Evolutionary conservation across 1,139 yeast species (phyloP).

Genomic region (Sugiyamaella novakii): DNA sequence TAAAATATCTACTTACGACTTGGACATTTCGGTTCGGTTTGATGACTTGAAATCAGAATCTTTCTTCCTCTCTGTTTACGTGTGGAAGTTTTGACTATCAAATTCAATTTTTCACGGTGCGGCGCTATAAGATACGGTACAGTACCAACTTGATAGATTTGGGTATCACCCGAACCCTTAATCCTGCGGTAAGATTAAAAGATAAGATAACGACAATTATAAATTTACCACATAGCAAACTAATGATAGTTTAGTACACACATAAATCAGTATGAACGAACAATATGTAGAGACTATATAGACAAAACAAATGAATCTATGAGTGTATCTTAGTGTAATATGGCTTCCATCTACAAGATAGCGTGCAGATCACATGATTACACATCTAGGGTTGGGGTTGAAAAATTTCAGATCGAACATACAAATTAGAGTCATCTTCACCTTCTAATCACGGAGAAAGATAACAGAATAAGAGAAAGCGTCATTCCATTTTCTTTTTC

Average conservation of each 20-base stretch:
- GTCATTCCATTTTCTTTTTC: neutral
- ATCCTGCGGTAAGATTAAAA: neutral
- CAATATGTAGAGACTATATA: no score
- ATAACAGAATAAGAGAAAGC: neutral
- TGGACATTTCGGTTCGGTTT: slow-evolving; percentile 7
- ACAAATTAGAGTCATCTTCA: slow-evolving; percentile 3
- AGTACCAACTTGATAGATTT: no score
- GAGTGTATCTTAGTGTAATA: no score
- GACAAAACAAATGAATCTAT: no score
- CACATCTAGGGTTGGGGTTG: slow-evolving; percentile 7
- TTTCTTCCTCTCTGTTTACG: neutral
- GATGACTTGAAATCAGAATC: neutral
- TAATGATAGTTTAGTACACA: no score
- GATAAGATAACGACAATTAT: slow-evolving; percentile 9
- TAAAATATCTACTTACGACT: slow-evolving; percentile 16
- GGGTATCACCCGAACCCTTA: no score
- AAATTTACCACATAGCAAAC: no score
- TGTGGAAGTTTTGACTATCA: neutral
- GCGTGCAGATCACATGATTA: neutral
- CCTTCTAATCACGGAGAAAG: no score
- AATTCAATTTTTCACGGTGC: slow-evolving; percentile 16
- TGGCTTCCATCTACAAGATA: no score
- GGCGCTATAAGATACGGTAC: neutral
- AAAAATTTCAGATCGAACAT: slow-evolving; percentile 13
- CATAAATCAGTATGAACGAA: no score